These are phyloP conservation scores for Trichoderma breve DNA, from an alignment of 2,329 filamentous ascomycete species.

Conservation along the genomic window DNA sequence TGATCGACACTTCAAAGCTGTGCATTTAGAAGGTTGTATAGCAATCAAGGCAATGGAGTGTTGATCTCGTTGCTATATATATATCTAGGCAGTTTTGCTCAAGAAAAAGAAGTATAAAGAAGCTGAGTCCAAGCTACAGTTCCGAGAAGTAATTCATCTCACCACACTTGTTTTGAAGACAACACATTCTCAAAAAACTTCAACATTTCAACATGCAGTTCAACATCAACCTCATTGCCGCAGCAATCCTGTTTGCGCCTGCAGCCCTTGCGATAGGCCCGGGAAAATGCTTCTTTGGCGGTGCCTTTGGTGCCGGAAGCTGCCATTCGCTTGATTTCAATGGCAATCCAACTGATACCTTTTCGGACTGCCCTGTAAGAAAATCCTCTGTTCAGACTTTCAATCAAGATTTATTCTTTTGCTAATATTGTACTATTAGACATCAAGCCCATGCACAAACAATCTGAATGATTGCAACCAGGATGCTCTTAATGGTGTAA, in stretches of 20 bases:
- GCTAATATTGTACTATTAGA: neutral
- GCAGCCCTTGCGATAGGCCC: neutral
- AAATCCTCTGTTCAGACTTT: neutral
- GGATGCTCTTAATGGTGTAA: neutral
- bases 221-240: neutral
- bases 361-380: neutral
- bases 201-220: neutral
- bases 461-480: neutral
- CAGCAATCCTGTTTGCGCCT: neutral
- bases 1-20: neutral
- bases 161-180: neutral
- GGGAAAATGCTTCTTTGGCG: neutral
- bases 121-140: neutral
- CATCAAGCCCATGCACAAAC: neutral
- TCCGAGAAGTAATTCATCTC: neutral
- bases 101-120: neutral
- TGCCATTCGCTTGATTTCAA: neutral
- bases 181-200: neutral
- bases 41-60: neutral
- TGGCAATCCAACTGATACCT: neutral
- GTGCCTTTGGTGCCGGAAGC: neutral
- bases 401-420: neutral
- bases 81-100: neutral
- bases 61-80: neutral
- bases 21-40: neutral